A percentile compares a stretch with the other conserved stretches of the same genome.
phyloP scores from a whole-genome alignment of 129 eudicot genomes.

The Centaurea solstitialis region DNA sequence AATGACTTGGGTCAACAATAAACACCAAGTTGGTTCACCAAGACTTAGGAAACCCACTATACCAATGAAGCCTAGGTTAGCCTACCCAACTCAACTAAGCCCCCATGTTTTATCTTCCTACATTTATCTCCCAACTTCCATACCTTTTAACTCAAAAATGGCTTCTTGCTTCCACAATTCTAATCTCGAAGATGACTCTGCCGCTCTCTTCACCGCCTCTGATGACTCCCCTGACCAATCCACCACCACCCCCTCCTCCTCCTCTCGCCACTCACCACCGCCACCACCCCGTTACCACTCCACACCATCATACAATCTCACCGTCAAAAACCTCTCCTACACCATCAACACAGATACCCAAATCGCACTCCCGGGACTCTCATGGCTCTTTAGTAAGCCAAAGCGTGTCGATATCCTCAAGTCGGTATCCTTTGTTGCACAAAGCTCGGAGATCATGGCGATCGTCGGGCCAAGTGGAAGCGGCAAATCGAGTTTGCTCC shows the following conservation, averaged over 20 bases:
- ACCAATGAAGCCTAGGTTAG: constrained; percentile 33
- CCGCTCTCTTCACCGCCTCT: constrained; percentile 70
- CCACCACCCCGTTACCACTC: constrained; percentile 35
- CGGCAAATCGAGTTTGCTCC: constrained; percentile 87
- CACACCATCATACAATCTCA: constrained; percentile 49
- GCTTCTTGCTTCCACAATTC: constrained; percentile 51
- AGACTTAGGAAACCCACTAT: constrained; percentile 28
- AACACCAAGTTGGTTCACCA: constrained; percentile 35
- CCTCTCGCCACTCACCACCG: constrained; percentile 49
- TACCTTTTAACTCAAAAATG: constrained; percentile 38
- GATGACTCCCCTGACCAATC: constrained; percentile 60
- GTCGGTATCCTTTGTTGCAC: constrained; percentile 74
- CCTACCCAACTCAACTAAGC: constrained; percentile 30
- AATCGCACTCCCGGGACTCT: constrained; percentile 13
- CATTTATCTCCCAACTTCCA: constrained; percentile 8
- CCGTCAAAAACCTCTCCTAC: constrained; percentile 71
- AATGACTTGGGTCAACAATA: constrained; percentile 30
- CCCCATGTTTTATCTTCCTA: constrained; percentile 11
- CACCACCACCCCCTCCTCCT: constrained; percentile 65
- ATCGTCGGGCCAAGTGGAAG: constrained; percentile 99
- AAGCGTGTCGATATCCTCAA: constrained; percentile 62
- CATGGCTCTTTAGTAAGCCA: constrained; percentile 28
- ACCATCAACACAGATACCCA: constrained; percentile 36
- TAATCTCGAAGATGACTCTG: constrained; percentile 59
- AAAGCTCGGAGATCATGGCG: constrained; percentile 82